A percentile compares a stretch with the other conserved stretches of the same genome.
phyloP scores from a whole-genome alignment of 2,329 filamentous ascomycete species.

The Epichloe gansuensis region DNA sequence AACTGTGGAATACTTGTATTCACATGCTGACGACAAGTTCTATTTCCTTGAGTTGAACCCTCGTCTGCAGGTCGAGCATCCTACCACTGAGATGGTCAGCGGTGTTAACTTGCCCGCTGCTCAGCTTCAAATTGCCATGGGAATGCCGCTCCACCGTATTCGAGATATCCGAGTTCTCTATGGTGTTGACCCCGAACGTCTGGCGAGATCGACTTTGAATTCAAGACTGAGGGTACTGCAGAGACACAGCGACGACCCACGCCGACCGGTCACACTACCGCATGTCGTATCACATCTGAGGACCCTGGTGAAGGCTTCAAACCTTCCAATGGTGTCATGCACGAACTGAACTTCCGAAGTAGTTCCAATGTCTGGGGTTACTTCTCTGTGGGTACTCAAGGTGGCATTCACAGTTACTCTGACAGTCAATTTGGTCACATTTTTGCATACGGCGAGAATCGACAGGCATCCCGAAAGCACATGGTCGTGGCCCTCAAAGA shows the following conservation, averaged over 20 bases:
- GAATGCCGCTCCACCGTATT: slow-evolving; percentile 88
- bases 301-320: slow-evolving; percentile 99
- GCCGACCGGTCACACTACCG: slow-evolving; percentile 93
- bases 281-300: slow-evolving; percentile 97
- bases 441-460: slow-evolving; percentile 97
- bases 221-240: slow-evolving; percentile 72
- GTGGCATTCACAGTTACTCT: slow-evolving; percentile 98
- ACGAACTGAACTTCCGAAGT: slow-evolving; percentile 97
- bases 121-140: slow-evolving; percentile 98
- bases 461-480: slow-evolving; percentile 90
- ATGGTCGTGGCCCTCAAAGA: slow-evolving; percentile 99
- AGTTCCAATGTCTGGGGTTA: slow-evolving; percentile 99
- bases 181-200: slow-evolving; percentile 77
- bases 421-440: slow-evolving; percentile 99
- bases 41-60: slow-evolving; percentile 99
- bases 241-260: slow-evolving; percentile 79
- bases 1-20: slow-evolving; percentile 98
- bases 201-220: slow-evolving; percentile 91
- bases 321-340: slow-evolving; percentile 96
- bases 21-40: slow-evolving; percentile 94
- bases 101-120: slow-evolving; percentile 95
- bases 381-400: slow-evolving; percentile 94
- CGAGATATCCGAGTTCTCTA: slow-evolving; percentile 94
- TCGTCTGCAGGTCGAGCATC: slow-evolving; percentile 98
- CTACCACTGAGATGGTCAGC: slow-evolving; percentile 97